Percentiles rank a stretch among this genome's conserved stretches.
These are phyloP conservation scores for Mucor indicus DNA, from an alignment of 371 early-diverging fungal species.

Conservation along the genomic window DNA sequence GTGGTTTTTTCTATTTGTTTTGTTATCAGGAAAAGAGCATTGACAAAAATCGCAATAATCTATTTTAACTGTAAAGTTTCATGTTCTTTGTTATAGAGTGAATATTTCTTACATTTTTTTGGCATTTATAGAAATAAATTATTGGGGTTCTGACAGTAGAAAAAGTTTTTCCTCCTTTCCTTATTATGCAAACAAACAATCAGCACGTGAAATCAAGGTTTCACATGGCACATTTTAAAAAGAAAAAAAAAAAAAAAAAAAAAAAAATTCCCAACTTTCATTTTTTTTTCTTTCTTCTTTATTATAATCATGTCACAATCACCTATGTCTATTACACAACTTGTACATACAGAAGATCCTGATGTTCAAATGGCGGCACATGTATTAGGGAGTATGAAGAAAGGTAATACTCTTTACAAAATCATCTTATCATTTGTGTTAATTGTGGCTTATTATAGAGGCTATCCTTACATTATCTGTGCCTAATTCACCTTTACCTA, in stretches of 20 bases:
- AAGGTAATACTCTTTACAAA: constrained; percentile 7
- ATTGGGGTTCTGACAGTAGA: too few relatives aligned
- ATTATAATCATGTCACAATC: constrained; percentile 13
- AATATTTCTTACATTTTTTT: constrained; percentile 15
- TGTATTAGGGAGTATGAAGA: constrained; percentile 60
- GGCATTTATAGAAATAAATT: constrained; percentile 13
- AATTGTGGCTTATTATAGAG: too few relatives aligned
- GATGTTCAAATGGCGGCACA: constrained; percentile 68
- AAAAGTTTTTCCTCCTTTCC: too few relatives aligned
- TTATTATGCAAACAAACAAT: too few relatives aligned
- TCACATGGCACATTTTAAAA: too few relatives aligned
- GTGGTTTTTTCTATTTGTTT: constrained; percentile 41
- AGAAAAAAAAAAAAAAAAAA: too few relatives aligned
- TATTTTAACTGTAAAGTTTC: constrained; percentile 1
- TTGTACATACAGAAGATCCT: constrained; percentile 37
- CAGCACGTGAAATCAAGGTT: too few relatives aligned
- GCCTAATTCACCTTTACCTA: constrained; percentile 31
- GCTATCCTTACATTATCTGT: constrained; percentile 26
- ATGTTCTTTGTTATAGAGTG: too few relatives aligned
- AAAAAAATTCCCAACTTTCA: too few relatives aligned
- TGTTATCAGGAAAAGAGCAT: constrained; percentile 48
- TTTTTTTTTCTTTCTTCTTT: constrained; percentile 10
- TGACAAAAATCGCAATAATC: constrained; percentile 49
- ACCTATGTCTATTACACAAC: constrained; percentile 39
- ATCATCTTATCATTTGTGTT: too few relatives aligned